phyloP scores from a whole-genome alignment of 2,329 filamentous ascomycete species.

The Ophiobolus disseminans region DNA sequence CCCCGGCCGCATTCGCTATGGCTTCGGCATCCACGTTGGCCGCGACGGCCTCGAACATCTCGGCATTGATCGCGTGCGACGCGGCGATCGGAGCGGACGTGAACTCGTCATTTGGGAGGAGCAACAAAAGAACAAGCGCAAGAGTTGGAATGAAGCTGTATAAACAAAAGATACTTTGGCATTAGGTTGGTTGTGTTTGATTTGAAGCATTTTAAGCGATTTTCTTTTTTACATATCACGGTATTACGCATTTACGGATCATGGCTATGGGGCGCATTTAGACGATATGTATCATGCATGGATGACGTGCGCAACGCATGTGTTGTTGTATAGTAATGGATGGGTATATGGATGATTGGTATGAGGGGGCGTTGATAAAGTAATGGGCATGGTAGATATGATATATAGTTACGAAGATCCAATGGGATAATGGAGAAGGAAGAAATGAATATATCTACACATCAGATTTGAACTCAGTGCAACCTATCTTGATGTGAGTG shows the following conservation, averaged over 20 bases:
- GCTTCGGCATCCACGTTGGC: constrained; percentile 64
- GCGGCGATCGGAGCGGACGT: constrained; percentile 40
- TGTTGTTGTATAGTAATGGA: too few relatives aligned
- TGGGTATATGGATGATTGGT: constrained; percentile 4
- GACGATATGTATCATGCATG: too few relatives aligned
- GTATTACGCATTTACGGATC: constrained; percentile 1
- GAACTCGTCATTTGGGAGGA: constrained; percentile 49
- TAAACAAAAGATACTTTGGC: background rate
- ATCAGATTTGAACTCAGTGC: too few relatives aligned
- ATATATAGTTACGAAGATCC: too few relatives aligned
- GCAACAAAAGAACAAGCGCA: constrained; percentile 34
- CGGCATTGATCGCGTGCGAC: constrained; percentile 64
- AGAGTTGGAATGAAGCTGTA: constrained; percentile 32
- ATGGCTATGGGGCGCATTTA: background rate
- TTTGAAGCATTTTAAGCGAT: constrained; percentile 1
- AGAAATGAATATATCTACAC: too few relatives aligned
- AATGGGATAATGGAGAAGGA: too few relatives aligned
- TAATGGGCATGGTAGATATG: too few relatives aligned
- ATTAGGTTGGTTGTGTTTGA: background rate
- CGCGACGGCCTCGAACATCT: constrained; percentile 66
- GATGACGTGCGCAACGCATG: too few relatives aligned
- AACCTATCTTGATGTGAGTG: too few relatives aligned
- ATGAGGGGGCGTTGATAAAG: too few relatives aligned
- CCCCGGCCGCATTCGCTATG: constrained; percentile 55
- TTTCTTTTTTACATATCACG: background rate